Evolutionary conservation across 1,139 yeast genomes (phyloP).

Genomic region (Yamadazyma taylorii): DNA sequence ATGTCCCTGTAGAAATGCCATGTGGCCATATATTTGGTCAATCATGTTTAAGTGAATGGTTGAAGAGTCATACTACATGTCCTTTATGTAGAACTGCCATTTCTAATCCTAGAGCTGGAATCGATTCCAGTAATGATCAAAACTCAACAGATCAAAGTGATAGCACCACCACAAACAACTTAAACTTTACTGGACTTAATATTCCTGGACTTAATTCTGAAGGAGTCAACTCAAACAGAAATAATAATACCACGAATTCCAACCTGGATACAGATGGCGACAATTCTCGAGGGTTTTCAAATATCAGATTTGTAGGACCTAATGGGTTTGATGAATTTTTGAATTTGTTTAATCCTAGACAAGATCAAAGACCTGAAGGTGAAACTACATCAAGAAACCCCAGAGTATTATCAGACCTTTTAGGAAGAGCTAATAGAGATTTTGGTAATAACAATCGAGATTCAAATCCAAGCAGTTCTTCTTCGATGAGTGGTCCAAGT

Average conservation of each 20-base stretch:
- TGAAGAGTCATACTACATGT: constrained; percentile 65
- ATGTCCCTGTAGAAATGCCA: constrained; percentile 70
- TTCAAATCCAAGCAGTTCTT: neutral
- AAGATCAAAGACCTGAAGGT: neutral
- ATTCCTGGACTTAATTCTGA: neutral
- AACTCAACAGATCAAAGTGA: neutral
- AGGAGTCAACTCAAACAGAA: neutral
- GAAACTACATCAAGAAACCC: neutral
- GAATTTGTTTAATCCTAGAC: constrained; percentile 3
- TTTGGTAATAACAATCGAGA: neutral
- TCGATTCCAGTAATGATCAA: neutral
- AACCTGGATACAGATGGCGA: neutral
- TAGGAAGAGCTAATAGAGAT: constrained; percentile 1
- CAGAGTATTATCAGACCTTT: neutral
- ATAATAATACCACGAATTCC: neutral
- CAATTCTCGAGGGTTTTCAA: neutral
- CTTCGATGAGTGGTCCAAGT: constrained; percentile 8
- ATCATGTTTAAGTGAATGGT: constrained; percentile 76
- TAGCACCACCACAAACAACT: neutral
- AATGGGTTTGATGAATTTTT: constrained; percentile 9
- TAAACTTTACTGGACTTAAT: neutral
- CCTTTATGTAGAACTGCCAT: constrained; percentile 75
- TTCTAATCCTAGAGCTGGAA: neutral
- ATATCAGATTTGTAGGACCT: constrained; percentile 5
- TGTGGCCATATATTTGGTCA: constrained; percentile 81